Conservation (phyloP, 2,329 filamentous ascomycete species). For the Arthroderma uncinatum region DNA sequence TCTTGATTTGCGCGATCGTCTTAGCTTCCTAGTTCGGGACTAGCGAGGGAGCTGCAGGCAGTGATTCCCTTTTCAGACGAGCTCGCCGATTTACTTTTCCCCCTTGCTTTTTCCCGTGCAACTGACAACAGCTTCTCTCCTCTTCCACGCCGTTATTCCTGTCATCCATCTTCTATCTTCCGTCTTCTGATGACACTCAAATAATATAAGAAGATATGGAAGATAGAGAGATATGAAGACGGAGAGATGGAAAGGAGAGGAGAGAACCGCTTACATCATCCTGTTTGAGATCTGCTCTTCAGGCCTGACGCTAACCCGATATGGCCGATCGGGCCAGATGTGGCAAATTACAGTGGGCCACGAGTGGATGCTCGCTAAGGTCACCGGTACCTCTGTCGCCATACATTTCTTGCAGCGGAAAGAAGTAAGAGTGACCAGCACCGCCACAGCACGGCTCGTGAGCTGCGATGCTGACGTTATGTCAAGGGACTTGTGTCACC, state of each 20-base stretch:
- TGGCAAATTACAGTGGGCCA: slow-evolving; percentile 1
- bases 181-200: too few relatives aligned
- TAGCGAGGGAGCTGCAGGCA: background rate
- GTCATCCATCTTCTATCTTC: background rate
- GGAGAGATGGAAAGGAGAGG: too few relatives aligned
- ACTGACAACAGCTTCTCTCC: background rate
- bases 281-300: background rate
- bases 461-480: background rate
- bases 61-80: background rate
- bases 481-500: background rate
- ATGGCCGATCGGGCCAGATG: background rate
- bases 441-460: background rate
- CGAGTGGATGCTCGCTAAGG: background rate
- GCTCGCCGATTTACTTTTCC: slow-evolving; percentile 1
- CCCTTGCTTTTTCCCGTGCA: background rate
- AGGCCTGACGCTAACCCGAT: background rate
- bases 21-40: slow-evolving; percentile 3
- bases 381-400: background rate
- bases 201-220: too few relatives aligned
- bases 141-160: background rate
- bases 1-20: background rate
- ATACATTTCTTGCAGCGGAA: background rate
- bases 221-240: too few relatives aligned
- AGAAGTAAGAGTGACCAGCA: too few relatives aligned
- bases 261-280: background rate